These are phyloP conservation scores for Chytriomyces sp. DNA, from an alignment of 192 early-diverging fungal species.

Conservation along the genomic window DNA sequence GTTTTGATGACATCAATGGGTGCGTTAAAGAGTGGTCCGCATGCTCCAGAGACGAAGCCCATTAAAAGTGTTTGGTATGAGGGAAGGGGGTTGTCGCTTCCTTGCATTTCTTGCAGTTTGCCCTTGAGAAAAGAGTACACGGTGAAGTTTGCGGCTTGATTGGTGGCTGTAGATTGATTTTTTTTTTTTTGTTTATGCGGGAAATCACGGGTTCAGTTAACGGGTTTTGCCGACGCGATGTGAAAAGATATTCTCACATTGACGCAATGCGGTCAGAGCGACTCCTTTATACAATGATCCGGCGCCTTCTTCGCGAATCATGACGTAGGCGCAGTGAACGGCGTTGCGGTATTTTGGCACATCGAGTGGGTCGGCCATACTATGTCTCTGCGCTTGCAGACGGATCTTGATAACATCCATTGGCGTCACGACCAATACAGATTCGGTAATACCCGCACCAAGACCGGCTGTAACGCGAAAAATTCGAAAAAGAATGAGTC, in stretches of 20 bases:
- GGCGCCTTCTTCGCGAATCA: conserved; percentile 89
- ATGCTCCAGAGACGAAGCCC: conserved; percentile 82
- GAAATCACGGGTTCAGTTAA: background rate
- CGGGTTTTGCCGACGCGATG: background rate
- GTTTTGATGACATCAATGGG: conserved; percentile 99
- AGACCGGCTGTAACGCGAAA: conserved; percentile 73
- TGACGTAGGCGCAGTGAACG: conserved; percentile 86
- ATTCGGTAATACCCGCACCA: conserved; percentile 91
- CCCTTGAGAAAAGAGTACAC: conserved; percentile 93
- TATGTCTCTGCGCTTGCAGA: conserved; percentile 94
- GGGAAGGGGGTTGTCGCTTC: conserved; percentile 66
- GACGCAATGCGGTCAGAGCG: conserved; percentile 87
- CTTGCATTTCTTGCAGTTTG: conserved; percentile 71
- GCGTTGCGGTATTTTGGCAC: conserved; percentile 97
- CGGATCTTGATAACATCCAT: conserved; percentile 99
- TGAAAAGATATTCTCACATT: conserved; percentile 56
- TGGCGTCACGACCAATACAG: conserved; percentile 92
- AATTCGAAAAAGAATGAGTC: background rate
- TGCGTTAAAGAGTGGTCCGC: conserved; percentile 90
- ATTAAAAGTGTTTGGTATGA: conserved; percentile 88
- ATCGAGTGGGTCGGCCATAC: conserved; percentile 94
- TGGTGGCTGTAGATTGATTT: conserved; percentile 68
- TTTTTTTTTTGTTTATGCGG: background rate
- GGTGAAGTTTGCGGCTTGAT: conserved; percentile 99
- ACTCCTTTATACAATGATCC: conserved; percentile 93